These are phyloP conservation scores for Talaromyces liani DNA, from an alignment of 495 filamentous ascomycete genomes.

Conservation along the genomic window DNA sequence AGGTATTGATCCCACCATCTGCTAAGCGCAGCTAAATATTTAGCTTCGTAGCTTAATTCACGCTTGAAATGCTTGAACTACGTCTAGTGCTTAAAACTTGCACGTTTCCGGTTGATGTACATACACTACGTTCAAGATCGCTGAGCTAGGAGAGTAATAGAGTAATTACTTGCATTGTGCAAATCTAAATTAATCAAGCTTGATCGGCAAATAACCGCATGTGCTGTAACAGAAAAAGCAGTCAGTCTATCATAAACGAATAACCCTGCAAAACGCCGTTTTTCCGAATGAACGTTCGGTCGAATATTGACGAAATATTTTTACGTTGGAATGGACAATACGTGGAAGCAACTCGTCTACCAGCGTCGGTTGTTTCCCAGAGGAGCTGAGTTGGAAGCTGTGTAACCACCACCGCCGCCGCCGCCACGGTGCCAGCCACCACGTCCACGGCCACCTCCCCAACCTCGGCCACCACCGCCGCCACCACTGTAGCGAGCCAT, in stretches of 20 bases:
- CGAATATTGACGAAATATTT: constrained; percentile 8
- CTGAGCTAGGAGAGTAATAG: not conserved
- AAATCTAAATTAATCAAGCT: not conserved
- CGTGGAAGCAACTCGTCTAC: constrained; percentile 27
- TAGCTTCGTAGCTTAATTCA: not conserved
- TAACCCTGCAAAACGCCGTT: constrained; percentile 4
- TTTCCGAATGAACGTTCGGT: constrained; percentile 10
- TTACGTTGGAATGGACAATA: not conserved
- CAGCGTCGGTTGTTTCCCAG: constrained; percentile 56
- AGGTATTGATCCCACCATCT: too few species aligned
- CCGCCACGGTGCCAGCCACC: constrained; percentile 38
- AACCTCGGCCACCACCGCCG: constrained; percentile 64
- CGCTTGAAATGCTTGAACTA: not conserved
- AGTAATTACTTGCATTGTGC: not conserved
- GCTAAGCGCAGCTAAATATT: not conserved
- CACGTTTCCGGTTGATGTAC: too few species aligned
- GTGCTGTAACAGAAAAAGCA: constrained; percentile 2
- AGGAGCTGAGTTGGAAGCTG: constrained; percentile 57
- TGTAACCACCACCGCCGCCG: constrained; percentile 47
- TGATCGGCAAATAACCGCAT: not conserved
- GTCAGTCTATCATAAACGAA: constrained; percentile 3
- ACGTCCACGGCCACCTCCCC: constrained; percentile 57
- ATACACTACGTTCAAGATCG: not conserved
- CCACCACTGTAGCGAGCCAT: constrained; percentile 92
- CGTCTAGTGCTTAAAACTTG: too few species aligned